Evolutionary conservation across 495 filamentous ascomycete genomes (phyloP), one percentile per base, ranked within the genome.

Genomic region (Podospora anserina): DNA sequence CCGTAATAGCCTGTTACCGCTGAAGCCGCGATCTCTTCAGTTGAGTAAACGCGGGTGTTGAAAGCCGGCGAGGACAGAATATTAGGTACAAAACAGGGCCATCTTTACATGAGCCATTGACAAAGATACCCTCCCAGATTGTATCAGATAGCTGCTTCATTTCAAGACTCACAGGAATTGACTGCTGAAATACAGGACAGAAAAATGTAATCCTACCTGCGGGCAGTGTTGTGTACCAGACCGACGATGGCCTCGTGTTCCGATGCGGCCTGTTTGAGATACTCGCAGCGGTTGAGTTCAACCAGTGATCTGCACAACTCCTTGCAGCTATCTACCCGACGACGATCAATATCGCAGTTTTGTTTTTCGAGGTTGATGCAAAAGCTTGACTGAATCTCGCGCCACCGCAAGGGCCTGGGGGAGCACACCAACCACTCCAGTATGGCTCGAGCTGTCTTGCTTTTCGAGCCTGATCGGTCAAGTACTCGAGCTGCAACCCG

Each of bases 401-500:
- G 56, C 64, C 64, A 66, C 20, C 34, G 26, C 16, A 66, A 54
- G n/a, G 64, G 26, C 9, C 64, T n/a, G 28, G 20, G 20, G 9
- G 64, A 56, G n/a, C 64, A 66, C 11, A 66, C 27, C 18, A 66
- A 20, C 26, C 18, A 19, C 1, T 54, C 64, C 2, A 66, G 64
- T 6, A 66, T 58, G 16, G 18, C 5, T 28, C 5, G 18, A 44
- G 64, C 64, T 7, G 64, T 32, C 18, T 65, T 32, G 0, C 28
- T 53, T 27, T 34, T 32, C 2, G 6, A 7, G 49, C 28, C 6
- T 23, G 53, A 27, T 13, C 57, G 34, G 6, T 66, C 54, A 13
- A 66, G 54, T 27, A 66, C n/a, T 53, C 55, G 64, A 19, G 32
- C 54, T 16, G 59, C 64, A 58, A 66, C 64, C 1, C 64, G 64